A percentile compares a stretch with the other conserved stretches of the same genome.
phyloP scores from a whole-genome alignment of 352 stramenopile species.

The Globisporangium canariense region DNA sequence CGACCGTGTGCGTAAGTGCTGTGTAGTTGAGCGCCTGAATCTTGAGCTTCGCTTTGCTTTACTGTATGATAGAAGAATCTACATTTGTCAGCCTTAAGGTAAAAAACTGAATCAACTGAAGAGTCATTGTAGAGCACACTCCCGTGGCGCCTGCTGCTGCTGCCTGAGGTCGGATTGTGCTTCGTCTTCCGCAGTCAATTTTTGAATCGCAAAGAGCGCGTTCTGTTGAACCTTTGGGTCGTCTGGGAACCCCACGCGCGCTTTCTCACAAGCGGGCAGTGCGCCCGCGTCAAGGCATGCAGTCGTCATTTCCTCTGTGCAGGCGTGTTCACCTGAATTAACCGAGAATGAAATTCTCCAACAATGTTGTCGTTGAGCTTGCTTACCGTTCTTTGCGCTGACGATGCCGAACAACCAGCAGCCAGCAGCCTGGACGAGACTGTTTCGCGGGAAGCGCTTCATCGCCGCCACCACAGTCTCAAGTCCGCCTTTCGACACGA shows the following conservation, averaged over 20 bases:
- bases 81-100: too few relatives aligned
- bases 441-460: conserved; percentile 39
- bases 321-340: not conserved
- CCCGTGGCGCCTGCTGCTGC: conserved; percentile 1
- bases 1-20: conserved; percentile 15
- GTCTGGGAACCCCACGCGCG: conserved; percentile 37
- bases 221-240: conserved; percentile 56
- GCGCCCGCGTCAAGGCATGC: conserved; percentile 48
- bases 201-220: conserved; percentile 39
- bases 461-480: conserved; percentile 47
- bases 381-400: conserved; percentile 42
- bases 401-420: conserved; percentile 53
- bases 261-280: conserved; percentile 49
- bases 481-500: conserved; percentile 51
- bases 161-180: conserved; percentile 2
- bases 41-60: too few relatives aligned
- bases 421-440: conserved; percentile 47
- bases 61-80: too few relatives aligned
- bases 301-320: conserved; percentile 37
- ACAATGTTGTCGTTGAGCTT: not conserved
- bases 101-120: too few relatives aligned
- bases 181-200: conserved; percentile 25
- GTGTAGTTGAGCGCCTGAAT: too few relatives aligned
- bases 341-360: not conserved
- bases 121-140: conserved; percentile 14